Evolutionary conservation across 768 basidiomycete species (phyloP).

Genomic region (Asterophora lycoperdoides): DNA sequence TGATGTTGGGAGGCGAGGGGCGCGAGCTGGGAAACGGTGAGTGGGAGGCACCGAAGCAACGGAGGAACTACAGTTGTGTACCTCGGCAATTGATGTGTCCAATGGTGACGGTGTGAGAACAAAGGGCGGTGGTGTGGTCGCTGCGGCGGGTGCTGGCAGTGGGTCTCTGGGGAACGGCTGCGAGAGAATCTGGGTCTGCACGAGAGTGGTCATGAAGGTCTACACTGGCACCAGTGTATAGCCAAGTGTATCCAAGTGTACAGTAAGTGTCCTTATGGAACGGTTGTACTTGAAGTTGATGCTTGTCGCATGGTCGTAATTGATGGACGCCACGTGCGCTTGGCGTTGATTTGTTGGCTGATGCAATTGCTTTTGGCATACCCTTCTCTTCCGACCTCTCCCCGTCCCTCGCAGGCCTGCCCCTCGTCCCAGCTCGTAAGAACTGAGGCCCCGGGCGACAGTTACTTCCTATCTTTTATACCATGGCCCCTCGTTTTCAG

Average conservation of each 20-base stretch:
- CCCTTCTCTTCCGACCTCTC: slow-evolving; percentile 9
- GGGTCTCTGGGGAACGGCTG: slow-evolving; percentile 4
- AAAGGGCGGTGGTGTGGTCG: neutral
- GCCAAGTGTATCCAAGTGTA: too few species aligned
- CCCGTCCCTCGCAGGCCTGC: slow-evolving; percentile 10
- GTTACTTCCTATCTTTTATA: slow-evolving; percentile 22
- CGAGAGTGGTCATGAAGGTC: slow-evolving; percentile 9
- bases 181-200: slow-evolving; percentile 3
- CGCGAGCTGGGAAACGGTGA: slow-evolving; percentile 35
- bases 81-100: slow-evolving; percentile 5
- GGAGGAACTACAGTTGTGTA: neutral
- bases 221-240: too few species aligned
- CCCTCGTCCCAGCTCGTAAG: slow-evolving; percentile 17
- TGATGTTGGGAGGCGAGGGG: slow-evolving; percentile 73
- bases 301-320: slow-evolving; percentile 1
- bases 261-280: too few species aligned
- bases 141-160: neutral
- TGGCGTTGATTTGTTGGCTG: slow-evolving; percentile 6
- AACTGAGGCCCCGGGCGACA: slow-evolving; percentile 14
- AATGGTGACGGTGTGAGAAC: neutral
- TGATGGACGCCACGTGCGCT: slow-evolving; percentile 13
- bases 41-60: neutral
- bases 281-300: too few species aligned
- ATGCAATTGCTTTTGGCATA: slow-evolving; percentile 8
- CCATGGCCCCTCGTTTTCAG: slow-evolving; percentile 53